phyloP scores from a whole-genome alignment of 2,329 filamentous ascomycete species.

The Penicillium sp. region DNA sequence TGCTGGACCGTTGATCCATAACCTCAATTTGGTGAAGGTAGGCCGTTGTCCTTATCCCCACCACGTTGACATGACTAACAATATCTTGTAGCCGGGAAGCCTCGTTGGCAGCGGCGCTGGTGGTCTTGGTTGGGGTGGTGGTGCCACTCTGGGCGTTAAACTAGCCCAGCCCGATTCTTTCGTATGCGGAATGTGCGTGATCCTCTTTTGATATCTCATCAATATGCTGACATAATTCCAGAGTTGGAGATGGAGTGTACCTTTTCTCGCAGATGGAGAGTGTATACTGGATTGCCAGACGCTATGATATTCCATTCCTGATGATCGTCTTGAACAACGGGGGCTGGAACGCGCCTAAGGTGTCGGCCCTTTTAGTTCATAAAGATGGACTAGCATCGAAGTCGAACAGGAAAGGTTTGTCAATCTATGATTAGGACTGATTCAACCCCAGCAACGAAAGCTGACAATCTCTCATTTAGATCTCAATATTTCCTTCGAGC shows the following conservation, averaged over 20 bases:
- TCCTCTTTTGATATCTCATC: neutral
- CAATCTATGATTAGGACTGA: neutral
- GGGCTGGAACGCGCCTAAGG: conserved; percentile 61
- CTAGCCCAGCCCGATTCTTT: conserved; percentile 63
- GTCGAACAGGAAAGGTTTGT: conserved; percentile 47
- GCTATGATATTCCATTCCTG: conserved; percentile 66
- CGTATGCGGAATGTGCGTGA: conserved; percentile 56
- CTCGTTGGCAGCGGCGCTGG: conserved; percentile 61
- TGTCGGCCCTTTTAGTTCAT: conserved; percentile 63
- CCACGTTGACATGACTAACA: neutral
- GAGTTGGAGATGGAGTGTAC: conserved; percentile 67
- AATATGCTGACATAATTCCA: neutral
- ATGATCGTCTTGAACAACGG: conserved; percentile 70
- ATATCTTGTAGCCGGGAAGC: conserved; percentile 17
- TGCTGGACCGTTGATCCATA: conserved; percentile 45
- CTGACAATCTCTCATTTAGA: conserved; percentile 47
- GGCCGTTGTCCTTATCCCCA: neutral
- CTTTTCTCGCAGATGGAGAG: conserved; percentile 65
- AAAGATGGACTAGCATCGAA: conserved; percentile 62
- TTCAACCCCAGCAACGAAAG: neutral
- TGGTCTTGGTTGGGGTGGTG: conserved; percentile 77
- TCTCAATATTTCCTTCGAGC: conserved; percentile 65
- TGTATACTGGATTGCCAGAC: conserved; percentile 69
- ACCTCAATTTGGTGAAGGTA: conserved; percentile 26
- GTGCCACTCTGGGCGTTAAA: conserved; percentile 73